A percentile compares a stretch with the other conserved stretches of the same genome.
Conservation (phyloP, 345 rosid genomes). For the Hypericum androsaemum region DNA sequence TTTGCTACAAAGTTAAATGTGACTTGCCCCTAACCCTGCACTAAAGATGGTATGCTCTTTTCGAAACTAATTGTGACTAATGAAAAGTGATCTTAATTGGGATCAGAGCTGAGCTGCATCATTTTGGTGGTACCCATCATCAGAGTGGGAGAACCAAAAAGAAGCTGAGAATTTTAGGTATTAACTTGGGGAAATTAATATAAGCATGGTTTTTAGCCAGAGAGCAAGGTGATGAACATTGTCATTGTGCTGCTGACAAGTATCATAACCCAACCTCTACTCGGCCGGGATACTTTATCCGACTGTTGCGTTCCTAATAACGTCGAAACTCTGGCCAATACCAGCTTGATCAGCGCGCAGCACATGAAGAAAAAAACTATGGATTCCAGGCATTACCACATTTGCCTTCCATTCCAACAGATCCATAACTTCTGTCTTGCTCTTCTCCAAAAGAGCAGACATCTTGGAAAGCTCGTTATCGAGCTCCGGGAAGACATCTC, state of each 20-base stretch:
- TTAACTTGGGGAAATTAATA: not conserved
- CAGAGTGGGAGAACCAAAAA: no score
- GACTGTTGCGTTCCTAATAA: slow-evolving; percentile 24
- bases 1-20: no score
- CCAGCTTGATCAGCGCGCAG: slow-evolving; percentile 48
- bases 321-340: slow-evolving; percentile 32
- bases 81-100: no score
- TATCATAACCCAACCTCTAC: slow-evolving; percentile 68
- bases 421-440: slow-evolving; percentile 44
- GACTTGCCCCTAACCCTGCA: no score
- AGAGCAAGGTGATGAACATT: slow-evolving; percentile 62
- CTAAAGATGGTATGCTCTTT: no score
- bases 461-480: slow-evolving; percentile 47
- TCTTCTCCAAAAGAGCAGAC: slow-evolving; percentile 39
- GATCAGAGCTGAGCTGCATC: no score
- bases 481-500: slow-evolving; percentile 43
- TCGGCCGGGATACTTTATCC: slow-evolving; percentile 25
- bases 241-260: slow-evolving; percentile 72
- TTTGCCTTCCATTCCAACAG: slow-evolving; percentile 53
- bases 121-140: no score
- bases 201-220: slow-evolving; percentile 24
- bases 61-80: no score
- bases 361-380: slow-evolving; percentile 47
- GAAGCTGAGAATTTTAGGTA: no score
- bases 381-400: slow-evolving; percentile 33